Conservation (phyloP, 169 alveolate species). For the Babesia sp. region DNA sequence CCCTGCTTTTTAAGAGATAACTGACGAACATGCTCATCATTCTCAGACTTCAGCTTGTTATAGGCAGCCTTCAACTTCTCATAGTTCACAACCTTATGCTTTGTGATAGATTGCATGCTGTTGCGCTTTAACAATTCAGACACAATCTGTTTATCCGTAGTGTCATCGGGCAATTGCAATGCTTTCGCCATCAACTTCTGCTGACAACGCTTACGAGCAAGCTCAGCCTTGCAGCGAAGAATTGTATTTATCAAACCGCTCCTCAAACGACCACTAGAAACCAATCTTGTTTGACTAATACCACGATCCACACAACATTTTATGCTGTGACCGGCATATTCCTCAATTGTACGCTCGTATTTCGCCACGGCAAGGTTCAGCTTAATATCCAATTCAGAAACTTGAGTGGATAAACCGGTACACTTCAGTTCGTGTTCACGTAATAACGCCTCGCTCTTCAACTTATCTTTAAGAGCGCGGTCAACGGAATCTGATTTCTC, state of each 20-base stretch:
- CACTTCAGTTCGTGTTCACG: constrained; percentile 4
- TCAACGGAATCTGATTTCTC: constrained; percentile 8
- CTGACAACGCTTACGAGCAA: constrained; percentile 54
- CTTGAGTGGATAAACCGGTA: constrained; percentile 1
- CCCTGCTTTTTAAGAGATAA: constrained; percentile 6
- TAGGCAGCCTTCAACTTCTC: constrained; percentile 34
- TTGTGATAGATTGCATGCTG: background rate
- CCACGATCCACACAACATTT: background rate
- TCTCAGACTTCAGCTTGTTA: constrained; percentile 36
- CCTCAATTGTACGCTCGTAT: background rate
- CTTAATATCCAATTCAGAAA: background rate
- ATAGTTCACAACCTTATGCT: background rate
- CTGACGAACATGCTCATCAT: constrained; percentile 23
- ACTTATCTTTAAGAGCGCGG: constrained; percentile 9
- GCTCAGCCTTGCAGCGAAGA: constrained; percentile 47
- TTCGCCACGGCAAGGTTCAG: background rate
- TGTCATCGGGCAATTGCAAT: constrained; percentile 26
- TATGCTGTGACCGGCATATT: constrained; percentile 6
- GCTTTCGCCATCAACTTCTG: constrained; percentile 20
- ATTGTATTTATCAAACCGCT: constrained; percentile 22
- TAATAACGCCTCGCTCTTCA: background rate
- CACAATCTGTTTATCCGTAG: constrained; percentile 30
- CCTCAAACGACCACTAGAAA: background rate
- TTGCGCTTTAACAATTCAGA: constrained; percentile 18
- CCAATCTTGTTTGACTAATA: background rate